phyloP scores from a whole-genome alignment of 768 basidiomycete genomes.

The Leccinum disarticulatum region DNA sequence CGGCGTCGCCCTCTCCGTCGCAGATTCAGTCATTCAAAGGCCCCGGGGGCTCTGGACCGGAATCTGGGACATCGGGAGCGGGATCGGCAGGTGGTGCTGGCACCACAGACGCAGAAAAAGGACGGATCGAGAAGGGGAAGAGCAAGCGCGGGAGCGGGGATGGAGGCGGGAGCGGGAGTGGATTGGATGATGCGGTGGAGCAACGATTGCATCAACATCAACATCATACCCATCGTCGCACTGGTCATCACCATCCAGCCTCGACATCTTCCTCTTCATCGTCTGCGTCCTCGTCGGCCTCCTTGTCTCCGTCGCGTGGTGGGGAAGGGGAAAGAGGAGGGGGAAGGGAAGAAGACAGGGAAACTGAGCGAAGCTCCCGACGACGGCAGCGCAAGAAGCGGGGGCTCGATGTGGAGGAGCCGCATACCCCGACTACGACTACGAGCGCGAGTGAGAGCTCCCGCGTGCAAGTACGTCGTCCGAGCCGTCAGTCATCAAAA shows the following conservation, averaged over 20 bases:
- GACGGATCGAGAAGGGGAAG: slow-evolving; percentile 20
- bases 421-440: neutral
- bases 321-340: slow-evolving; percentile 10
- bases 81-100: too few species aligned
- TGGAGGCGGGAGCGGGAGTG: neutral
- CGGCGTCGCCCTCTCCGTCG: slow-evolving; percentile 8
- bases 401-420: slow-evolving; percentile 11
- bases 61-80: too few species aligned
- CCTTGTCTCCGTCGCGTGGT: slow-evolving; percentile 9
- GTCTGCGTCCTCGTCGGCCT: slow-evolving; percentile 3
- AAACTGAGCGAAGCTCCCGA: slow-evolving; percentile 2
- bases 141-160: neutral
- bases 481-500: slow-evolving; percentile 3
- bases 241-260: neutral
- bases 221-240: neutral
- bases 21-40: too few species aligned
- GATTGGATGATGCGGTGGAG: slow-evolving; percentile 1
- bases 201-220: neutral
- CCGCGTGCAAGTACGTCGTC: neutral
- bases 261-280: slow-evolving; percentile 22
- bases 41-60: neutral
- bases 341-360: neutral
- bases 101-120: neutral
- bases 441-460: neutral
- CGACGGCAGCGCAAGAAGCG: slow-evolving; percentile 21